Conservation (phyloP, 139 green algal genomes). For the Coelastrella sp. region DNA sequence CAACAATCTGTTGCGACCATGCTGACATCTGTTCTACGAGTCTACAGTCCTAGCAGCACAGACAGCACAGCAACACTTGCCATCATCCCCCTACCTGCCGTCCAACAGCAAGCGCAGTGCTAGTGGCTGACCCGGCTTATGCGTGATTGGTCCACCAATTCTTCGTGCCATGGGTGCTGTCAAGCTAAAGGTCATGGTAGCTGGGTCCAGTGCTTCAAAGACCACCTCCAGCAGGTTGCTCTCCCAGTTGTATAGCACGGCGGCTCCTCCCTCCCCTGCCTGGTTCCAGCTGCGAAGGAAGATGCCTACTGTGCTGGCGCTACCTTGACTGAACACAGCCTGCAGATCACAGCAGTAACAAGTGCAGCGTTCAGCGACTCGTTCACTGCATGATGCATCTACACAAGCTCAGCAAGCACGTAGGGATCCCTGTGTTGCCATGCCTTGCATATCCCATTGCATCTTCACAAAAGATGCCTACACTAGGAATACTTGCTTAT, state of each 20-base stretch:
- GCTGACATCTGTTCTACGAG: too few relatives aligned
- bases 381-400: too few relatives aligned
- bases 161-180: conserved; percentile 57
- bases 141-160: conserved; percentile 70
- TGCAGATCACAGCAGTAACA: background rate
- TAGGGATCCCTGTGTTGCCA: too few relatives aligned
- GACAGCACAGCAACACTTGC: too few relatives aligned
- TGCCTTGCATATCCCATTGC: too few relatives aligned
- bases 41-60: too few relatives aligned
- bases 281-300: conserved; percentile 77
- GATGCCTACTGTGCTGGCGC: conserved; percentile 47
- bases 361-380: background rate
- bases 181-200: conserved; percentile 71
- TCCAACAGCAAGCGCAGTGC: conserved; percentile 84
- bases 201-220: conserved; percentile 71
- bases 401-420: background rate
- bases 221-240: conserved; percentile 64
- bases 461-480: too few relatives aligned
- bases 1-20: too few relatives aligned
- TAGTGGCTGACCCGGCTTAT: conserved; percentile 56
- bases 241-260: conserved; percentile 82
- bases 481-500: too few relatives aligned
- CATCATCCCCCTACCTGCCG: conserved; percentile 52
- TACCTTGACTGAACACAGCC: conserved; percentile 32
- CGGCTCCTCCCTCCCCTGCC: conserved; percentile 76